Conservation (phyloP, 2,329 filamentous ascomycete species). For the Diaporthe ilicicola region DNA sequence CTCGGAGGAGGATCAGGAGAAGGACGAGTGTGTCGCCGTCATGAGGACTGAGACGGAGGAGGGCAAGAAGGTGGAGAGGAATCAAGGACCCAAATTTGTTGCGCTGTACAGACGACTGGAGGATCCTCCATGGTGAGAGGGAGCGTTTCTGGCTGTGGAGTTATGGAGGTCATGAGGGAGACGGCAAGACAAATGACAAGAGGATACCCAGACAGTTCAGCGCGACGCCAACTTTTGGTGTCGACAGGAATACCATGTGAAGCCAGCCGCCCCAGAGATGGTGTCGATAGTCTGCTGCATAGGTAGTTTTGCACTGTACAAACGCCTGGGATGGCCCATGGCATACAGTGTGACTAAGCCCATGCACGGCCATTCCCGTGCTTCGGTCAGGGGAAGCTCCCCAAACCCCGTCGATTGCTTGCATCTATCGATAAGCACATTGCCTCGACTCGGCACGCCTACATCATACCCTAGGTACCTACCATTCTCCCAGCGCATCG, state of each 20-base stretch:
- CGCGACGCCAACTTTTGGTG: neutral
- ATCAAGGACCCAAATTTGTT: constrained; percentile 90
- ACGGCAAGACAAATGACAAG: constrained; percentile 1
- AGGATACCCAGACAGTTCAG: neutral
- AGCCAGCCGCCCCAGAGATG: neutral
- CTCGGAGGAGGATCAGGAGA: constrained; percentile 70
- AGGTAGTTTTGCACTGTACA: constrained; percentile 7
- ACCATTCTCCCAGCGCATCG: neutral
- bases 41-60: constrained; percentile 93
- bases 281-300: neutral
- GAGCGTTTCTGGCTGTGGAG: neutral
- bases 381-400: neutral
- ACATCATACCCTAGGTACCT: constrained; percentile 33
- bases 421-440: constrained; percentile 31
- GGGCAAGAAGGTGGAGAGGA: constrained; percentile 93
- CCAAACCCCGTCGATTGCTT: neutral
- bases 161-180: neutral
- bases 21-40: constrained; percentile 74
- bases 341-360: neutral
- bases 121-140: constrained; percentile 76
- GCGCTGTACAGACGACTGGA: constrained; percentile 84
- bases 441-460: neutral
- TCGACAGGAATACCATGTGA: neutral
- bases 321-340: neutral
- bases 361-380: neutral